Percentiles rank a stretch among this genome's conserved stretches.
Conservation (phyloP, 768 basidiomycete species). For the Leucocoprinus birnbaumii region DNA sequence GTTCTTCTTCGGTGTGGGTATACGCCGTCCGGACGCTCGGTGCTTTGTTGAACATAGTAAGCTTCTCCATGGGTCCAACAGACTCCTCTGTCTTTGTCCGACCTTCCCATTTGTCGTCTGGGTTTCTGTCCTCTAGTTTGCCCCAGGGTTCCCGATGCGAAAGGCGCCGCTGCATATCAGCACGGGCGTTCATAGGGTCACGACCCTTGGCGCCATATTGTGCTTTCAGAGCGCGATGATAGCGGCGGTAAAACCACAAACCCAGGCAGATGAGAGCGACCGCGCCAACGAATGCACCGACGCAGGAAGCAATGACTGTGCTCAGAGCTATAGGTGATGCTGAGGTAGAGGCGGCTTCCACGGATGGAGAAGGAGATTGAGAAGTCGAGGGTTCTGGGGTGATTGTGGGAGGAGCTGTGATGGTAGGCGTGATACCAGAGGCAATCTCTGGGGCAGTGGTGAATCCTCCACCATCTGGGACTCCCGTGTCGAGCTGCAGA, state of each 20-base stretch:
- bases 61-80: constrained; percentile 53
- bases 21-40: constrained; percentile 53
- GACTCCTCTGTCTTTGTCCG: constrained; percentile 17
- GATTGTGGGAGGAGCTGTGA: constrained; percentile 4
- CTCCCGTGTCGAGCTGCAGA: neutral
- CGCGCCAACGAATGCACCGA: constrained; percentile 58
- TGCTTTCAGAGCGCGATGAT: constrained; percentile 38
- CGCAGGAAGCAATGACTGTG: constrained; percentile 61
- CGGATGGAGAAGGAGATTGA: constrained; percentile 5
- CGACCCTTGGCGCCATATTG: constrained; percentile 23
- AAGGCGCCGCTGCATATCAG: constrained; percentile 39
- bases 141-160: constrained; percentile 54
- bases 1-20: constrained; percentile 45
- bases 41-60: constrained; percentile 67
- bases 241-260: constrained; percentile 54
- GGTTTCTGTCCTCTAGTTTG: constrained; percentile 45
- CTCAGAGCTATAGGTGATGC: constrained; percentile 36
- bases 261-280: constrained; percentile 48
- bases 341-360: constrained; percentile 13
- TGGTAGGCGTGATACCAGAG: neutral
- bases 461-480: neutral
- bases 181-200: constrained; percentile 33
- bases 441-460: neutral
- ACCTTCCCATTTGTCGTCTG: constrained; percentile 43
- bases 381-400: constrained; percentile 5